Evolutionary conservation across 2,329 filamentous ascomycete genomes (phyloP), one percentile per base, ranked within the genome.

Genomic region (Clarireedia homoeocarpa): DNA sequence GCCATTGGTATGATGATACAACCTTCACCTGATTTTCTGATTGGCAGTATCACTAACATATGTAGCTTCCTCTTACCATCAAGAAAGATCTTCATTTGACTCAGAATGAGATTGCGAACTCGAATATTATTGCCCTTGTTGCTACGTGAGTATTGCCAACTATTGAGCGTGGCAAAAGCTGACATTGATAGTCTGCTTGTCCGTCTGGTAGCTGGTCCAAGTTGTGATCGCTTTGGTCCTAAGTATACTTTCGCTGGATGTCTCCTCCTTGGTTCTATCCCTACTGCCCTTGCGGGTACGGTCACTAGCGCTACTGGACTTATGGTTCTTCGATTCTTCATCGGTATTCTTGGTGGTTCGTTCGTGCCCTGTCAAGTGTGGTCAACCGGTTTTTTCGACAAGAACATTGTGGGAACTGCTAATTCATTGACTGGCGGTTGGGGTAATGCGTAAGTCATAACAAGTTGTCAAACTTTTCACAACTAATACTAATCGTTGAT

Each of bases 301-400:
- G 83, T 91, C 40, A 84, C 82, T 48, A 84, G 78, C 53, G 82
- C 82, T 5, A 73, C 71, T 4, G 85, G 88, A 7, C 78, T 92
- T n/a, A 85, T 89, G 63, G 73, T 81, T 20, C 79, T 87, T 48
- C 82, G 88, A 46, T 92, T 92, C 75, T 91, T 91, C 72, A 82
- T 91, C 60, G 88, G 88, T 58, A 85, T 92, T 45, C 80, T 92
- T 0, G 88, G 88, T 42, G 86, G 85, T 2, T 81, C 83, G 1
- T 92, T 92, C 65, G 88, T 92, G 0, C 88, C 88, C 12, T 95
- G 90, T 70, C 90, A 95, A 69, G 91, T 95, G 6, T 96, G 91
- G 89, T 89, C 86, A 9, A 96, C 90, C 0, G 89, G 86, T 0
- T 96, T 95, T 76, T 96, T 90, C 70, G 91, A 96, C 73, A 94